Base-by-base conservation (phyloP, 345 rosid species). In the Adansonia digitata region DNA sequence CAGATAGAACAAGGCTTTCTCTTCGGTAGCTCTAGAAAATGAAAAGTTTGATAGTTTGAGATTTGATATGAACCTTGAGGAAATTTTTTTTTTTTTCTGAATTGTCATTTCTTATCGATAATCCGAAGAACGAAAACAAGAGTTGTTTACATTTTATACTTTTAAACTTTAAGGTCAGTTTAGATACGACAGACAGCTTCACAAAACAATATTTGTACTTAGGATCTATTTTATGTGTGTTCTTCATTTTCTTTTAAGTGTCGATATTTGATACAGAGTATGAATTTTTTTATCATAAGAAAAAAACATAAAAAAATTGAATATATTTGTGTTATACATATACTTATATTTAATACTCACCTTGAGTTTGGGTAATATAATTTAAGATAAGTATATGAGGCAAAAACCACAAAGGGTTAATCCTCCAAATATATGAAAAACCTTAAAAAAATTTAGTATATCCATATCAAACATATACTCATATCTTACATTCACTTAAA, bases 381-480 rank as follows among this genome's bases (percentile, higher is more conserved):
- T n/a, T n/a, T n/a, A n/a, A n/a, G n/a, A n/a, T 31, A 52, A 52
- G 46, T 70, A n/a, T 6, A 69, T 29, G 39, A 34, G n/a, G 24
- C 57, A 65, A 65, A 40, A 65, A n/a, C n/a, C 43, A 64, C 22
- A 65, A 40, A 65, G 70, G 70, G 70, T 42, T 65, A 5, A 51
- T n/a, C n/a, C n/a, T 66, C 40, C 5, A 55, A 55, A n/a, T 2
- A n/a, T n/a, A n/a, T n/a, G n/a, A n/a, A n/a, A n/a, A n/a, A n/a
- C n/a, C n/a, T n/a, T n/a, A n/a, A n/a, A n/a, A n/a, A n/a, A n/a
- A n/a, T n/a, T n/a, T n/a, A n/a, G n/a, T n/a, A n/a, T n/a, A n/a
- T n/a, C n/a, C n/a, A n/a, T n/a, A n/a, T n/a, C n/a, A n/a, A n/a
- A n/a, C n/a, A n/a, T n/a, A n/a, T n/a, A n/a, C n/a, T n/a, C n/a